phyloP scores from a whole-genome alignment of 768 basidiomycete genomes.

The Auricularia cornea region DNA sequence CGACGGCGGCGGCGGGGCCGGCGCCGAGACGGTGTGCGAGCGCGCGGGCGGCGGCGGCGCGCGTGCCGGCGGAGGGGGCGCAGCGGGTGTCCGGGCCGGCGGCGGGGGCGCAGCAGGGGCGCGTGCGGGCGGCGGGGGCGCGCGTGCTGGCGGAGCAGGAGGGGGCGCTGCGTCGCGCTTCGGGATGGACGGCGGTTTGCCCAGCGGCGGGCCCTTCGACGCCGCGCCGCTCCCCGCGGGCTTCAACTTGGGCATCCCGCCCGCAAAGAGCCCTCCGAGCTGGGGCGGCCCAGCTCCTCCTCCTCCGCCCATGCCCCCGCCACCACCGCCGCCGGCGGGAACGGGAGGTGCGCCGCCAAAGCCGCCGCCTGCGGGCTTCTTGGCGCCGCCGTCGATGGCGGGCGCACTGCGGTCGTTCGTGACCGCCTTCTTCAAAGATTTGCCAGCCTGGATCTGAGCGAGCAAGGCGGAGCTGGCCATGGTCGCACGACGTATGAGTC shows the following conservation, averaged over 20 bases:
- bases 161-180: constrained; percentile 31
- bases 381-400: constrained; percentile 36
- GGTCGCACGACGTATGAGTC: neutral
- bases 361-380: constrained; percentile 22
- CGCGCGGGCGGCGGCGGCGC: constrained; percentile 35
- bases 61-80: constrained; percentile 11
- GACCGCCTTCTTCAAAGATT: constrained; percentile 67
- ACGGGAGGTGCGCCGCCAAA: constrained; percentile 17
- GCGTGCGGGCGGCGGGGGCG: constrained; percentile 16
- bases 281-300: constrained; percentile 59
- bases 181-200: constrained; percentile 59
- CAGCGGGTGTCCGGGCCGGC: constrained; percentile 1
- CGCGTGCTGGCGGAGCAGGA: constrained; percentile 21
- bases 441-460: constrained; percentile 77
- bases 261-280: constrained; percentile 78
- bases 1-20: constrained; percentile 8
- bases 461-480: constrained; percentile 47
- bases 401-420: constrained; percentile 81
- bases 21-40: constrained; percentile 3
- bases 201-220: constrained; percentile 35
- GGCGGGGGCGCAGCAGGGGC: constrained; percentile 16
- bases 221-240: constrained; percentile 35
- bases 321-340: constrained; percentile 30
- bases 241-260: constrained; percentile 86
- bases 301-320: constrained; percentile 16